phyloP scores from a whole-genome alignment of 139 green algal species.

The Chlamydomonas asymmetrica region DNA sequence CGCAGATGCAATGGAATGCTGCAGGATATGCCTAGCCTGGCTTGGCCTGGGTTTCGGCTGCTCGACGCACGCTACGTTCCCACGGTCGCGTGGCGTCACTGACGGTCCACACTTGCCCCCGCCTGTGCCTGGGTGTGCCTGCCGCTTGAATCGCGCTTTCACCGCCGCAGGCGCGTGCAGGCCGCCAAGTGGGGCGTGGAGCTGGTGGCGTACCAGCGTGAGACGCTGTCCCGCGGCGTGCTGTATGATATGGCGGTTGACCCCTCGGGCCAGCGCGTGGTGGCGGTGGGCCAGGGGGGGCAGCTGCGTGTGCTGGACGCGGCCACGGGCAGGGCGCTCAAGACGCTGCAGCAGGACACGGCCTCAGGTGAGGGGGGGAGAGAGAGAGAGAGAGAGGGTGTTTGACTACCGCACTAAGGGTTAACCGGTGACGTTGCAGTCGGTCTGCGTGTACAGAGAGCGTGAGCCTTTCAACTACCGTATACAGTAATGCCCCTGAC shows the following conservation, averaged over 20 bases:
- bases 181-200: neutral
- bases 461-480: neutral
- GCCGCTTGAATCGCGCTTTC: no score
- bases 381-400: neutral
- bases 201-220: conserved; percentile 24
- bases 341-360: conserved; percentile 3
- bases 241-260: conserved; percentile 59
- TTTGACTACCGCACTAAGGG: conserved; percentile 6
- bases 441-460: neutral
- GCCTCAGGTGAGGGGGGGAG: neutral
- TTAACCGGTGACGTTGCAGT: conserved; percentile 5
- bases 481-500: neutral
- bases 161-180: conserved; percentile 13
- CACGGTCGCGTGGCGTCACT: no score
- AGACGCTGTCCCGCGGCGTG: conserved; percentile 31
- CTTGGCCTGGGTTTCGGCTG: no score
- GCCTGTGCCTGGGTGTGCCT: no score
- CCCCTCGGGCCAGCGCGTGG: conserved; percentile 25
- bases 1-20: no score
- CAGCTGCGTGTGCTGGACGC: conserved; percentile 49
- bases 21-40: no score
- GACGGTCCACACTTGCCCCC: no score
- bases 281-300: conserved; percentile 46
- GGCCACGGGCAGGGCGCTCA: conserved; percentile 16
- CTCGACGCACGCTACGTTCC: no score